A percentile compares a stretch with the other conserved stretches of the same genome.
These are phyloP conservation scores for Botrytis deweyae DNA, from an alignment of 2,329 filamentous ascomycete genomes.

Conservation along the genomic window DNA sequence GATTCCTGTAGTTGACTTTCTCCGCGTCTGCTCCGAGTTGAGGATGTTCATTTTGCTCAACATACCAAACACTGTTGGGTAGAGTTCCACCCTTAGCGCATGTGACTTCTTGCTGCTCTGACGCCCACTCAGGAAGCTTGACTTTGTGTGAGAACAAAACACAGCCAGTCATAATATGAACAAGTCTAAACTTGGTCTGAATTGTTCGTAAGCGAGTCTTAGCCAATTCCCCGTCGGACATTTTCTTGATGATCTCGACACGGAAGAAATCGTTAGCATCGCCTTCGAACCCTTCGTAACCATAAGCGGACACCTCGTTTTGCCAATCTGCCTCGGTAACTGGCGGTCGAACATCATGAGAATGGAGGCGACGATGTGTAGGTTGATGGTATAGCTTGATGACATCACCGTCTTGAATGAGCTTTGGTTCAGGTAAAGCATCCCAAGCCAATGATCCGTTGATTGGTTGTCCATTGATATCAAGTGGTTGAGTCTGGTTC, in stretches of 20 bases:
- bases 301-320: conserved; percentile 94
- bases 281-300: conserved; percentile 93
- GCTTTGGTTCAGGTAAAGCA: conserved; percentile 60
- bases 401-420: conserved; percentile 76
- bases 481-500: conserved; percentile 91
- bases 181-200: conserved; percentile 91
- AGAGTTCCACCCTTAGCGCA: conserved; percentile 88
- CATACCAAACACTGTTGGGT: conserved; percentile 96
- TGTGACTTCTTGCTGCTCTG: conserved; percentile 98
- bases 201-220: conserved; percentile 89
- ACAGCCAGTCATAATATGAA: conserved; percentile 96
- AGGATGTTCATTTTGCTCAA: conserved; percentile 88
- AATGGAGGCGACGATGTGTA: conserved; percentile 89
- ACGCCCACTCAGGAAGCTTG: conserved; percentile 97
- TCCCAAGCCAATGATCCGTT: conserved; percentile 86
- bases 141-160: conserved; percentile 98
- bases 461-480: conserved; percentile 70
- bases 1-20: conserved; percentile 93
- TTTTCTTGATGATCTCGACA: conserved; percentile 87
- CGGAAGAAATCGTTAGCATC: conserved; percentile 97
- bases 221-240: conserved; percentile 75
- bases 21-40: conserved; percentile 72
- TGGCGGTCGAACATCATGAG: conserved; percentile 87
- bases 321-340: conserved; percentile 91
- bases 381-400: conserved; percentile 80